Conservation (phyloP, 169 alveolate species). For the Plasmodium cynomolgi region DNA sequence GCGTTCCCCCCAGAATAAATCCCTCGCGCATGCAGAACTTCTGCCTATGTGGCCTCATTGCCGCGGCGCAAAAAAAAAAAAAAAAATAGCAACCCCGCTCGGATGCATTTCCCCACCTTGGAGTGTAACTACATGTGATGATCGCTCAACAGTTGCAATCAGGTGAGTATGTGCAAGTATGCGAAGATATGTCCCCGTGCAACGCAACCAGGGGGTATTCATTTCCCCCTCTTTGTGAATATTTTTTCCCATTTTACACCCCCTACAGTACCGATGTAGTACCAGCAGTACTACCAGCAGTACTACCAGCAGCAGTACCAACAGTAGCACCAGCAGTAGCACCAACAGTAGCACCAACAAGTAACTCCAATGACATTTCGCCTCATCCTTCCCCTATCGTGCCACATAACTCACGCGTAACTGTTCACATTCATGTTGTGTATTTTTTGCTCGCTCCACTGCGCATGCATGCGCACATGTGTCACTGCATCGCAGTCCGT, state of each 20-base stretch:
- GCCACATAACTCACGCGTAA: neutral
- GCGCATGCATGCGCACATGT: neutral
- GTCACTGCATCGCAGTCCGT: neutral
- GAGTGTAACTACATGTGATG: neutral
- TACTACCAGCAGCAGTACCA: no score
- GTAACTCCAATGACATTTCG: neutral
- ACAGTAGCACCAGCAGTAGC: neutral
- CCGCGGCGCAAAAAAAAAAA: neutral
- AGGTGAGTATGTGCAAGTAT: neutral
- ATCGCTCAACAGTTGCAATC: neutral
- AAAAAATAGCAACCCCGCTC: neutral
- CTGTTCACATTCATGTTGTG: neutral
- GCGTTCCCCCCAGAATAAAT: neutral
- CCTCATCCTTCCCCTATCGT: neutral
- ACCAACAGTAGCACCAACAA: neutral
- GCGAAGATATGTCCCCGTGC: neutral
- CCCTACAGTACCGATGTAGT: neutral
- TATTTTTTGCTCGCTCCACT: neutral
- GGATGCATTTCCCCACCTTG: neutral
- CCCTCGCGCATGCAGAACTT: neutral
- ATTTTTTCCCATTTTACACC: neutral
- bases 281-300: no score
- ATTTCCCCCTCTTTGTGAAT: neutral
- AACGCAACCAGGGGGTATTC: neutral
- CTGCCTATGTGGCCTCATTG: neutral